phyloP scores from a whole-genome alignment of 2,329 filamentous ascomycete species.

The Alternaria metachromatica region DNA sequence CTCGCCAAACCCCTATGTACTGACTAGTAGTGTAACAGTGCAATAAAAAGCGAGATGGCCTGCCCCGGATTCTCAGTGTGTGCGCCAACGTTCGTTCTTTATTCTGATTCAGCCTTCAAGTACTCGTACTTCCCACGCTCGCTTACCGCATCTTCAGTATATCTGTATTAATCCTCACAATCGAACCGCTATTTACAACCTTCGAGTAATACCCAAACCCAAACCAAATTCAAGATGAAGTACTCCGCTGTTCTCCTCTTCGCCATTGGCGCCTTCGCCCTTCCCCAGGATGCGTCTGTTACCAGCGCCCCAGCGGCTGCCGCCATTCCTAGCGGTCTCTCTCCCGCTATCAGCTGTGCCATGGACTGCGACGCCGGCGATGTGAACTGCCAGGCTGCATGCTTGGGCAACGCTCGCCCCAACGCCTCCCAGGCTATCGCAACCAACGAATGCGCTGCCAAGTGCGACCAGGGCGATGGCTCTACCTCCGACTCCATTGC shows the following conservation, averaged over 20 bases:
- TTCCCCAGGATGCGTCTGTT: conserved; percentile 48
- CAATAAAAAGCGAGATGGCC: conserved; percentile 15
- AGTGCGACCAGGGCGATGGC: conserved; percentile 62
- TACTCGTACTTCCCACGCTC: conserved; percentile 24
- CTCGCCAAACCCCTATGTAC: conserved; percentile 14
- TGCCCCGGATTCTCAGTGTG: conserved; percentile 14
- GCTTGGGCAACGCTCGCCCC: conserved; percentile 60
- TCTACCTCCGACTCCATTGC: conserved; percentile 53
- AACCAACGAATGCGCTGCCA: conserved; percentile 59
- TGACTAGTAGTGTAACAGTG: conserved; percentile 6
- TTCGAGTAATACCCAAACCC: conserved; percentile 10
- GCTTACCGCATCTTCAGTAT: conserved; percentile 18
- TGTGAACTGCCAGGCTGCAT: conserved; percentile 60
- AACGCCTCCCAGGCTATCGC: conserved; percentile 57
- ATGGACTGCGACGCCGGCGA: conserved; percentile 51
- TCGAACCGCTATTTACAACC: not conserved
- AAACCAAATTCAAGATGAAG: conserved; percentile 47
- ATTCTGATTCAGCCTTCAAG: conserved; percentile 14
- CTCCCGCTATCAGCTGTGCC: conserved; percentile 44
- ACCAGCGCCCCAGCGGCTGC: conserved; percentile 45
- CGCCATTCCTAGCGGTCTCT: conserved; percentile 27
- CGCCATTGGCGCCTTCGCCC: conserved; percentile 53
- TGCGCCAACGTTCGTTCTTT: conserved; percentile 28
- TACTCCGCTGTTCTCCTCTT: conserved; percentile 56
- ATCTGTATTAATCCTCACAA: conserved; percentile 25